phyloP scores from a whole-genome alignment of 768 basidiomycete species.

The Tephrocybe sp. region DNA sequence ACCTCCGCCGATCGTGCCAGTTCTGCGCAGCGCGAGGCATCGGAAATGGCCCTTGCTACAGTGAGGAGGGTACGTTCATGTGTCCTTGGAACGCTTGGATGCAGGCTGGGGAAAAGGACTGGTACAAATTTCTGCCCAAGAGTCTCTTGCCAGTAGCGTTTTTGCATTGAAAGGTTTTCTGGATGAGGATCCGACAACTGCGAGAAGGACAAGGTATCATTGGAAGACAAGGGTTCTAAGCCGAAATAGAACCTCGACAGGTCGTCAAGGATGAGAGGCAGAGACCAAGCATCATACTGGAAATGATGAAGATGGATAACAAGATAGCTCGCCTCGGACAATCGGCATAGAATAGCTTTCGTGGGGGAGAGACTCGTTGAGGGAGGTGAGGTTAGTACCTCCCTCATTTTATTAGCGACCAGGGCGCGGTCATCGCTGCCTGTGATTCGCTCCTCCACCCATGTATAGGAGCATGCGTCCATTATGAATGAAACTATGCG shows the following conservation, averaged over 20 bases:
- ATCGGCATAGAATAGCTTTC: slow-evolving; percentile 22
- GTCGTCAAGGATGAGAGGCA: slow-evolving; percentile 37
- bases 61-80: slow-evolving; percentile 15
- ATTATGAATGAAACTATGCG: slow-evolving; percentile 25
- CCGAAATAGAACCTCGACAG: slow-evolving; percentile 33
- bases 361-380: slow-evolving; percentile 20
- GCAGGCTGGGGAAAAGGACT: slow-evolving; percentile 23
- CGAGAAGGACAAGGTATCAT: slow-evolving; percentile 27
- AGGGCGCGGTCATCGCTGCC: slow-evolving; percentile 13
- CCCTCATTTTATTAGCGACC: slow-evolving; percentile 21
- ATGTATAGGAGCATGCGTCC: slow-evolving; percentile 13
- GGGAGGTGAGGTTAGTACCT: slow-evolving; percentile 22
- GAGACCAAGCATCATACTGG: slow-evolving; percentile 49
- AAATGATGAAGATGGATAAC: slow-evolving; percentile 41
- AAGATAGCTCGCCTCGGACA: slow-evolving; percentile 19
- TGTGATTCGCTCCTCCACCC: slow-evolving; percentile 19
- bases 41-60: slow-evolving; percentile 12
- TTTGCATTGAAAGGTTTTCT: slow-evolving; percentile 19
- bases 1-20: slow-evolving; percentile 32
- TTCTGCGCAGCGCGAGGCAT: slow-evolving; percentile 33
- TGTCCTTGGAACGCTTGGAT: not conserved
- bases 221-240: slow-evolving; percentile 17
- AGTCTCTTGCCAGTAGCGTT: slow-evolving; percentile 33
- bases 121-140: slow-evolving; percentile 27
- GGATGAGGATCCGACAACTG: slow-evolving; percentile 18